Conservation (phyloP, 2,329 filamentous ascomycete genomes). For the Pyrenophora tritici-repentis region DNA sequence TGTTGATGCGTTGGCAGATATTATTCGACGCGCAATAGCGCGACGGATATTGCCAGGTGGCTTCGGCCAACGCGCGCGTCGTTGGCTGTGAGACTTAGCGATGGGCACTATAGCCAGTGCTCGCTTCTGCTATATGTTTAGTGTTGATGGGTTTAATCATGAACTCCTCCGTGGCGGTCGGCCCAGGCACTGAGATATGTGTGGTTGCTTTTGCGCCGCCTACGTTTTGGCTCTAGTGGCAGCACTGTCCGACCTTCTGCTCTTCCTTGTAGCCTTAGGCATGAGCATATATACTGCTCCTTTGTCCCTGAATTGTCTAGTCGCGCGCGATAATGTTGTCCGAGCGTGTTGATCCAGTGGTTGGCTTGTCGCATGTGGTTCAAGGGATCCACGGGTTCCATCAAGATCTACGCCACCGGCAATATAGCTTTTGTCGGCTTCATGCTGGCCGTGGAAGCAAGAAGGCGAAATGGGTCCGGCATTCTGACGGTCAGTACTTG, state of each 20-base stretch:
- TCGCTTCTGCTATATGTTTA: constrained; percentile 1
- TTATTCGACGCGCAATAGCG: constrained; percentile 11
- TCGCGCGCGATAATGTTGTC: not conserved
- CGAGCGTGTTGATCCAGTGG: not conserved
- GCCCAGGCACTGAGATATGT: not conserved
- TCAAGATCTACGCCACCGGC: not conserved
- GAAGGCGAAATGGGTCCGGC: not conserved
- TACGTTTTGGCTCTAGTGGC: not conserved
- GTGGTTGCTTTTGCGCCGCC: not conserved
- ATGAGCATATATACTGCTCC: too few species aligned
- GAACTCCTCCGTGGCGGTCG: not conserved
- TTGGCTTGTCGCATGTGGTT: not conserved
- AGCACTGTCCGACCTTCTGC: too few species aligned
- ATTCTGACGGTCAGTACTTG: not conserved
- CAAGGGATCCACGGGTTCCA: not conserved
- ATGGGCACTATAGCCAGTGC: constrained; percentile 4
- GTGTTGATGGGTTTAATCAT: not conserved
- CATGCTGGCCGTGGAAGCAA: not conserved
- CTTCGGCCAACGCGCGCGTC: constrained; percentile 4
- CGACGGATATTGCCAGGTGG: constrained; percentile 4
- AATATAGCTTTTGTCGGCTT: not conserved
- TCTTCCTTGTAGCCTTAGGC: too few species aligned
- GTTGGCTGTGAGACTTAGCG: constrained; percentile 4
- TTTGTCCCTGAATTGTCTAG: too few species aligned
- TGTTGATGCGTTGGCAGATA: constrained; percentile 6